Conservation (phyloP, 2,329 filamentous ascomycete genomes). For the Ophiosphaerella herpotricha region DNA sequence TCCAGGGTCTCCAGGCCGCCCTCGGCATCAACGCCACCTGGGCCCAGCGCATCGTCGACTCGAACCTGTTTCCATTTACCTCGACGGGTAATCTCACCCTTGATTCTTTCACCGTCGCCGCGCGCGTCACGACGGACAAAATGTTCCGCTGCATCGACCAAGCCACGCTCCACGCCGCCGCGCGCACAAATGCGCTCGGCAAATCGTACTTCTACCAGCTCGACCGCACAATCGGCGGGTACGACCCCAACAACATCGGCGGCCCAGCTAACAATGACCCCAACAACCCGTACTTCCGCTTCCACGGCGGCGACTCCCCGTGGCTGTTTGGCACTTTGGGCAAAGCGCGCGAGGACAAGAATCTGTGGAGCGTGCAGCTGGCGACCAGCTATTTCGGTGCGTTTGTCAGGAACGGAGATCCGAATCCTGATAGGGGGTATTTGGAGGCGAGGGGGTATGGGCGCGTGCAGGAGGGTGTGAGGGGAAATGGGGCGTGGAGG, state of each 20-base stretch:
- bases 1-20: conserved; percentile 50
- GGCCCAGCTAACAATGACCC: conserved; percentile 56
- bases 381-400: conserved; percentile 55
- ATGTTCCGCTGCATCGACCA: conserved; percentile 65
- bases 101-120: conserved; percentile 60
- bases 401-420: conserved; percentile 57
- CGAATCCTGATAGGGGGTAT: conserved; percentile 55
- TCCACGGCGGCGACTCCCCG: conserved; percentile 60
- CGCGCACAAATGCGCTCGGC: conserved; percentile 52
- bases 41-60: conserved; percentile 41
- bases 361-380: conserved; percentile 54
- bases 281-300: conserved; percentile 58
- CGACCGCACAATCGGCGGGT: conserved; percentile 59
- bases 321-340: conserved; percentile 60
- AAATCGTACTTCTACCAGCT: conserved; percentile 65
- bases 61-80: conserved; percentile 57
- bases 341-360: conserved; percentile 56
- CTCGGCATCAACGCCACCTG: conserved; percentile 53
- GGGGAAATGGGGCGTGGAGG: conserved; percentile 43
- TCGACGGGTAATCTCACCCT: conserved; percentile 57
- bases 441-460: conserved; percentile 54
- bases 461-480: conserved; percentile 48
- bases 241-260: conserved; percentile 59
- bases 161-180: conserved; percentile 60
- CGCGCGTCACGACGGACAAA: conserved; percentile 62